Conservation (phyloP, 495 filamentous ascomycete species). For the Penicillium soppii region DNA sequence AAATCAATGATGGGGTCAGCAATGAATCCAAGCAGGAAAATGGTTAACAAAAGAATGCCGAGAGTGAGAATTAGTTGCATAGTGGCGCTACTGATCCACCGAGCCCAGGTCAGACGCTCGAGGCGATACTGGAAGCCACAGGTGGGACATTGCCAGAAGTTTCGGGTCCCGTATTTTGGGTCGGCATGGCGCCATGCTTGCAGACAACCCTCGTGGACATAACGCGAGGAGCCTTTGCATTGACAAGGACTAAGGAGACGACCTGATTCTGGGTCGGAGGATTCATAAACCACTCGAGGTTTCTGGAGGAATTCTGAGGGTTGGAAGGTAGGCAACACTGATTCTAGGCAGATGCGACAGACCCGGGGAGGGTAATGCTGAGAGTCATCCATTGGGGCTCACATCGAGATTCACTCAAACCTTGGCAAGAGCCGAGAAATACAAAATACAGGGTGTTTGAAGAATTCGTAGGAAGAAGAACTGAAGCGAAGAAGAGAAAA, state of each 20-base stretch:
- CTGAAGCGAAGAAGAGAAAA: constrained; percentile 8
- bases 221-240: constrained; percentile 89
- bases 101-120: constrained; percentile 71
- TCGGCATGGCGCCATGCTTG: constrained; percentile 80
- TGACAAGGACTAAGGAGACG: constrained; percentile 88
- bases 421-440: background rate
- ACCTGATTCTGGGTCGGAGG: constrained; percentile 68
- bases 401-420: constrained; percentile 1
- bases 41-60: constrained; percentile 61
- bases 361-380: constrained; percentile 65
- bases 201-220: constrained; percentile 94
- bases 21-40: constrained; percentile 84
- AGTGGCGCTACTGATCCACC: constrained; percentile 66
- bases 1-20: constrained; percentile 91
- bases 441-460: too few species aligned
- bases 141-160: constrained; percentile 86
- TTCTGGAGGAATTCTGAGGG: constrained; percentile 61
- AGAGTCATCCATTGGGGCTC: constrained; percentile 20
- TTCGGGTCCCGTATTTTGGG: constrained; percentile 60
- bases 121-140: constrained; percentile 84
- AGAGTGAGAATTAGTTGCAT: constrained; percentile 67
- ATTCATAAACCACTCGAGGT: constrained; percentile 71
- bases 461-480: constrained; percentile 3
- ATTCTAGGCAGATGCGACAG: constrained; percentile 93
- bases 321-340: constrained; percentile 73